Conservation (phyloP, 352 stramenopile genomes). For the Discostella stelligera region DNA sequence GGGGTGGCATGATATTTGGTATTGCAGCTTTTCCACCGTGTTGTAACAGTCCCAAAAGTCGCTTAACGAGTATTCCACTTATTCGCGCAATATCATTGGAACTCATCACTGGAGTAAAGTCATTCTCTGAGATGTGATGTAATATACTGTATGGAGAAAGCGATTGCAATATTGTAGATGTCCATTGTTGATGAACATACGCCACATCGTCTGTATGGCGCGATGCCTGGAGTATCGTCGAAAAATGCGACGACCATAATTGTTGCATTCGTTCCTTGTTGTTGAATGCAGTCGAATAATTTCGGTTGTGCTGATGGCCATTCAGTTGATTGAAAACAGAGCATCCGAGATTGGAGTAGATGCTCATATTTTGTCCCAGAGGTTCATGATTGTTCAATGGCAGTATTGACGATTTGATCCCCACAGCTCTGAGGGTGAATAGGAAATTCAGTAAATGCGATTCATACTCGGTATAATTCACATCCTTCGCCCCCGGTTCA, state of each 20-base stretch:
- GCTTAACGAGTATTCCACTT: slow-evolving; percentile 33
- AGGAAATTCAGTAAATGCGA: slow-evolving; percentile 38
- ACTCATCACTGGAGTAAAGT: slow-evolving; percentile 1
- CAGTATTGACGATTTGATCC: slow-evolving; percentile 19
- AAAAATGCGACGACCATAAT: slow-evolving; percentile 44
- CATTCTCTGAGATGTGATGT: slow-evolving; percentile 8
- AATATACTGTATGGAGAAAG: slow-evolving; percentile 36
- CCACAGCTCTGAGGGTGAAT: slow-evolving; percentile 21
- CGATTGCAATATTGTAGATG: slow-evolving; percentile 30
- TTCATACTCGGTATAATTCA: slow-evolving; percentile 36
- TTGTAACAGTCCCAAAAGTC: slow-evolving; percentile 38
- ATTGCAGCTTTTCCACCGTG: slow-evolving; percentile 1
- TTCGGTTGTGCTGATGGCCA: slow-evolving; percentile 8
- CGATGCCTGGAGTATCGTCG: slow-evolving; percentile 43
- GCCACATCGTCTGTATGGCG: slow-evolving; percentile 30
- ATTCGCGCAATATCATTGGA: slow-evolving; percentile 32
- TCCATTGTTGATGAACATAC: slow-evolving; percentile 39
- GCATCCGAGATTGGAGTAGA: slow-evolving; percentile 35
- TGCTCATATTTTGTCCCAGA: slow-evolving; percentile 38
- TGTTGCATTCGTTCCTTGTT: slow-evolving; percentile 31
- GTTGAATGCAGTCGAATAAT: slow-evolving; percentile 14
- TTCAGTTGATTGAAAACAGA: slow-evolving; percentile 35
- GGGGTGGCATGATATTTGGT: slow-evolving; percentile 22
- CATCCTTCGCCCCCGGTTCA: neutral
- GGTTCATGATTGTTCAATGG: slow-evolving; percentile 21